phyloP scores from a whole-genome alignment of 495 filamentous ascomycete species.

The Talaromyces wortmannii region DNA sequence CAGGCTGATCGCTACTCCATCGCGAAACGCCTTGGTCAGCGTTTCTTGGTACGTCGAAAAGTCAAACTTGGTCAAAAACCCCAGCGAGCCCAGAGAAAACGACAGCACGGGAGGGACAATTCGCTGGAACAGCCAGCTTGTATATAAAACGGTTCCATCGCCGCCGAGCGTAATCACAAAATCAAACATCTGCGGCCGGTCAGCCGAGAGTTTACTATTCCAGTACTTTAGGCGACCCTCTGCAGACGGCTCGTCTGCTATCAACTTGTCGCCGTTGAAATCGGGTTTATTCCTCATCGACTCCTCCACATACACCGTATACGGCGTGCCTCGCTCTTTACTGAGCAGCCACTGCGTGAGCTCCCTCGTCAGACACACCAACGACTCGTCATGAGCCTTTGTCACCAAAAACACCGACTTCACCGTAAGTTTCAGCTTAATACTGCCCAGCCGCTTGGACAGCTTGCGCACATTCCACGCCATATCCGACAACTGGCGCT shows the following conservation, averaged over 20 bases:
- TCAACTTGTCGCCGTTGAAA: slow-evolving; percentile 61
- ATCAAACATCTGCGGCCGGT: slow-evolving; percentile 81
- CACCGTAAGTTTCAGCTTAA: slow-evolving; percentile 72
- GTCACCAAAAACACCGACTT: slow-evolving; percentile 81
- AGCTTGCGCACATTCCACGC: slow-evolving; percentile 89
- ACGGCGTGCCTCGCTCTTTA: slow-evolving; percentile 57
- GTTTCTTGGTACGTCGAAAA: slow-evolving; percentile 67
- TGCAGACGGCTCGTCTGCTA: slow-evolving; percentile 46
- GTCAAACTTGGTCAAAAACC: slow-evolving; percentile 95
- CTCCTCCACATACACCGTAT: slow-evolving; percentile 75
- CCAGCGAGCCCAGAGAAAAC: slow-evolving; percentile 85
- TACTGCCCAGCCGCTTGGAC: slow-evolving; percentile 73
- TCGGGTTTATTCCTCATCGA: slow-evolving; percentile 59
- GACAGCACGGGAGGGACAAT: slow-evolving; percentile 90
- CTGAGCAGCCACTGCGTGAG: slow-evolving; percentile 82
- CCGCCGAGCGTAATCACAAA: slow-evolving; percentile 93
- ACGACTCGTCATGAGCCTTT: slow-evolving; percentile 75
- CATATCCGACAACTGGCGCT: slow-evolving; percentile 92
- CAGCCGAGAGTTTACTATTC: slow-evolving; percentile 68
- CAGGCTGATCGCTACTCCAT: slow-evolving; percentile 85
- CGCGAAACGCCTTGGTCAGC: slow-evolving; percentile 63
- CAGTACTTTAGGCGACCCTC: slow-evolving; percentile 68
- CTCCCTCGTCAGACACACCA: slow-evolving; percentile 75
- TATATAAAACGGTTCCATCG: slow-evolving; percentile 92
- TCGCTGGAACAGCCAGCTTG: slow-evolving; percentile 95